phyloP scores from a whole-genome alignment of 495 filamentous ascomycete genomes.

The Amphirosellinia nigrospora region DNA sequence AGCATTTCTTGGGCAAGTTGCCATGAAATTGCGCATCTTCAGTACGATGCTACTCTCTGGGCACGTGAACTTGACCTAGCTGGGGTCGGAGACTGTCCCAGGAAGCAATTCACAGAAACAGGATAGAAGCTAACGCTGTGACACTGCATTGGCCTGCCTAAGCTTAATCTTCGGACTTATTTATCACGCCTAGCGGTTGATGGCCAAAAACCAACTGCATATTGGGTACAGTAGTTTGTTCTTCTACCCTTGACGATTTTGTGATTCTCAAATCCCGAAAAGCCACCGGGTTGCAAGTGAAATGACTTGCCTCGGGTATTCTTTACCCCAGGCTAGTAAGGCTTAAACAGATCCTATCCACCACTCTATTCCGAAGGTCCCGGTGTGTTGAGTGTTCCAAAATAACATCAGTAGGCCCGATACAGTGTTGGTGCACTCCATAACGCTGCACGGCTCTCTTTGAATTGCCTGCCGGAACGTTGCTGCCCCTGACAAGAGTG shows the following conservation, averaged over 20 bases:
- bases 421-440: conserved; percentile 6
- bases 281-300: not conserved
- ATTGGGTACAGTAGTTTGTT: not conserved
- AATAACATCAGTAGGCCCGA: conserved; percentile 21
- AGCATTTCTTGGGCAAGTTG: not conserved
- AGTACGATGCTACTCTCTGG: not conserved
- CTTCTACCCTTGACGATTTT: not conserved
- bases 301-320: conserved; percentile 11
- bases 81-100: not conserved
- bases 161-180: not conserved
- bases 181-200: not conserved
- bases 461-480: conserved; percentile 20
- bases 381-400: conserved; percentile 4
- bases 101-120: not conserved
- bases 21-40: not conserved
- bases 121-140: not conserved
- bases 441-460: not conserved
- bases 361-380: conserved; percentile 1
- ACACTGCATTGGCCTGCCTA: not conserved
- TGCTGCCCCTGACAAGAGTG: conserved; percentile 10
- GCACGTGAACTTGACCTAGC: not conserved
- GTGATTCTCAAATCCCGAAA: not conserved
- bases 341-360: conserved; percentile 6
- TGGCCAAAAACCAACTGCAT: not conserved
- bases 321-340: not conserved